Evolutionary conservation across 257 asterid genomes (phyloP), one percentile per base, ranked within the genome.

Genomic region (Forsythia viridissima): DNA sequence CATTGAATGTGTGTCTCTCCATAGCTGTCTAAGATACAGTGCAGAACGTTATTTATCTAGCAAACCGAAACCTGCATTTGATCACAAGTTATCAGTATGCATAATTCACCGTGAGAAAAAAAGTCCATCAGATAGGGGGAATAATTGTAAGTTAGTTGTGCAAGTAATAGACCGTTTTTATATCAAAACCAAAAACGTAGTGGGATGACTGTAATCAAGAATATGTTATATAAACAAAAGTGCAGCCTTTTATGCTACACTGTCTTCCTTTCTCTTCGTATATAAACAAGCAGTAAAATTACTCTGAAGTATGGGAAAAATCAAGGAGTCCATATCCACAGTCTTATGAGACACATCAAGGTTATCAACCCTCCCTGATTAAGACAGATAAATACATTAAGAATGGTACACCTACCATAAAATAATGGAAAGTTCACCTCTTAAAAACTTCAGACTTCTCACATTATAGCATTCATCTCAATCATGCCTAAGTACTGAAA

Each of bases 1-100:
- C 68, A 82, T 82, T 88, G 65, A 88, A 86, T 59, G 84, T 69
- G 75, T 91, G 89, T 69, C 92, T 91, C 77, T 91, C 98, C 98
- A 93, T 84, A 77, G 82, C 61, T 79, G 79, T 38, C 74, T 41
- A 77, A 43, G 39, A 21, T 44, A 46, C 66, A 21, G 68, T 82
- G 72, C 48, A 61, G 71, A 79, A 69, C 40, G 51, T 77, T 65
- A 59, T 20, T 68, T 82, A 34, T 73, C 70, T 57, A 72, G 75
- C 71, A 11, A 59, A 78, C 55, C 37, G 42, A 72, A 71, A 82
- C 84, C 92, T 88, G 82, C 87, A 86, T 30, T 57, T 9, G 5
- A 77, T 66, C 40, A 46, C 69, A 70, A 40, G 72, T 74, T 51
- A 78, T 76, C 77, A 72, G 55, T 36, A 61, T 79, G 67, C 70